Percentiles rank a stretch among this genome's conserved stretches.
Conservation (phyloP, 1,284 basidiomycete species). For the Exobasidium rhododendri region DNA sequence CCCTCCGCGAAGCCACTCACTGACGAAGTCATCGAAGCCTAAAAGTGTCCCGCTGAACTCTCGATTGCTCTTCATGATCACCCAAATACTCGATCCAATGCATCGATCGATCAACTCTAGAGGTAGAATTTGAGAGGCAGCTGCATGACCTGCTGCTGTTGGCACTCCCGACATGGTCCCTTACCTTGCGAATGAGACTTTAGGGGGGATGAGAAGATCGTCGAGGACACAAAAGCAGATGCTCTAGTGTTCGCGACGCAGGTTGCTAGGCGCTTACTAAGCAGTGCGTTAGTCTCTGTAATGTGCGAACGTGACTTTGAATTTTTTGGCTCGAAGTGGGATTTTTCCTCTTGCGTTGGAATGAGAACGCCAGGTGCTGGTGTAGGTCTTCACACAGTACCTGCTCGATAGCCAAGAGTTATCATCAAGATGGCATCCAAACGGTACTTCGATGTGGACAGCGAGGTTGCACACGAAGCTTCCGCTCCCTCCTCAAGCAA, state of each 20-base stretch:
- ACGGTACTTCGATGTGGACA: slow-evolving; percentile 36
- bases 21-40: slow-evolving; percentile 98
- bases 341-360: too few species aligned
- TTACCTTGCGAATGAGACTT: too few species aligned
- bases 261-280: too few species aligned
- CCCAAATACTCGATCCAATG: slow-evolving; percentile 55
- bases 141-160: slow-evolving; percentile 18
- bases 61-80: slow-evolving; percentile 54
- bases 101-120: slow-evolving; percentile 55
- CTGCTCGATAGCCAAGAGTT: too few species aligned
- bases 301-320: too few species aligned
- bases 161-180: slow-evolving; percentile 3
- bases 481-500: background rate
- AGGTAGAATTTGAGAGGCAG: slow-evolving; percentile 44
- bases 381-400: too few species aligned
- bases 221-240: too few species aligned
- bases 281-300: too few species aligned
- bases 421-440: slow-evolving; percentile 41
- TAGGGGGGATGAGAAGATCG: too few species aligned
- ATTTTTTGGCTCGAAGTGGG: too few species aligned
- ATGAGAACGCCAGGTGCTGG: too few species aligned
- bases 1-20: slow-evolving; percentile 80
- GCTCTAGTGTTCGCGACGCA: too few species aligned
- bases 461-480: background rate
- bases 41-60: slow-evolving; percentile 77